Base-by-base conservation (phyloP, 179 eudicot genomes). In the Nepenthes alata region DNA sequence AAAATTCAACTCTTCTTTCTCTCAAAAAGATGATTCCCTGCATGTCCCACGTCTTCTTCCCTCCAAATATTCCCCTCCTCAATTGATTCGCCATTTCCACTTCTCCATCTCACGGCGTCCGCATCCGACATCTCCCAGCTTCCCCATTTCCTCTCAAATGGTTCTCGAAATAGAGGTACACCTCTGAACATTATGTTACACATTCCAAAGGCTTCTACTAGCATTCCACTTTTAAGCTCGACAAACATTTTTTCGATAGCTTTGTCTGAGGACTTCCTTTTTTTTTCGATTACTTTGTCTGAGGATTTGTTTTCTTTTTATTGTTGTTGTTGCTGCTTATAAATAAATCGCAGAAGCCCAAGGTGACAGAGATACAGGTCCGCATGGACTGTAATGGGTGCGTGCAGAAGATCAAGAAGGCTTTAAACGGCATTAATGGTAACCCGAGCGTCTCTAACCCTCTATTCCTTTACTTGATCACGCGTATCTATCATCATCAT, bases 301-400 rank as follows among this genome's bases (percentile, higher is more conserved):
- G 2, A 1, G 16, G 52, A 66, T 44, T 25, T 25, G 25, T 25
- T 25, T 25, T 25, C 34, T 25, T 11, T 25, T 55, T 35, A 25
- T 25, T 25, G 25, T 25, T 25, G 25, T 25, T 25, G 25, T 25
- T 25, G 25, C 25, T 25, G 25, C 25, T 25, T 25, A 25, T 25
- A 25, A 25, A 3, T 14, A 64, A 70, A 65, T 57, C 83, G 89
- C 94, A 91, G 91, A 85, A 80, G 63, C 85, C 97, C 53, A 75
- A 77, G 64, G 72, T 91, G 62, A 91, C 87, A 0, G 94, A 85
- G 83, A 85, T 89, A 67, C 52, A 78, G 59, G 91, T 91, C 60
- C 74, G 97, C 5, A 85, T 91, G 74, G 97, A 91, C 78, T 91
- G 94, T 64, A 91, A 91, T 44, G 97, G 95, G 35, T 89, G 97